Base-by-base conservation (phyloP, 352 stramenopile species). In the Pythium plurisporium region DNA sequence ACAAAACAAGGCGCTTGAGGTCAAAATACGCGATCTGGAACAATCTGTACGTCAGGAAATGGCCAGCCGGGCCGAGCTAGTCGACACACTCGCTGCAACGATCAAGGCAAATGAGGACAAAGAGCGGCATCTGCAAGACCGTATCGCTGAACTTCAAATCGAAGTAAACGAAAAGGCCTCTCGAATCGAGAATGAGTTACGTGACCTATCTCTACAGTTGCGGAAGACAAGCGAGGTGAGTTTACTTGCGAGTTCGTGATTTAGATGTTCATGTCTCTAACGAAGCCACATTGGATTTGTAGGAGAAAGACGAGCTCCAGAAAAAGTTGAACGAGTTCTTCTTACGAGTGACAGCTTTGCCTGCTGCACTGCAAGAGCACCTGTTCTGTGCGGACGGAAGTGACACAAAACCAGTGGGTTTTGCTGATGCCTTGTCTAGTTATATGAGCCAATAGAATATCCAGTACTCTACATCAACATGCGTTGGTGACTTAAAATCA, bases 261-360 rank as follows among this genome's bases (percentile, higher is more conserved):
- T n/a, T n/a, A n/a, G n/a, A n/a, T n/a, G n/a, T n/a, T n/a, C n/a
- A n/a, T n/a, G n/a, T n/a, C n/a, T n/a, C n/a, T n/a, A n/a, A n/a
- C n/a, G n/a, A n/a, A n/a, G n/a, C n/a, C n/a, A n/a, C n/a, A n/a
- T n/a, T 48, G 36, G 10, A 2, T 19, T 12, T 52, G 9, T 23
- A 93, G 79, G 84, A 94, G 38, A 90, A 87, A 46, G 75, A 89
- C 19, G 79, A 91, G 53, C 67, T 94, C 9, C 84, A 91, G 64
- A 87, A 83, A 55, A 83, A 85, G 40, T 66, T 91, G 12, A 87
- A 79, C 62, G 78, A 88, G 20, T 83, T 94, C 58, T 86, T 91
- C 42, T 62, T 92, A 15, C 82, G 83, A 34, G 73, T 91, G 33
- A 88, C 79, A 20, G 69, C 82, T 15, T 61, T 94, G 19, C 84